Evolutionary conservation across 306 rosid genomes (phyloP).

Genomic region (Begonia masoniana): DNA sequence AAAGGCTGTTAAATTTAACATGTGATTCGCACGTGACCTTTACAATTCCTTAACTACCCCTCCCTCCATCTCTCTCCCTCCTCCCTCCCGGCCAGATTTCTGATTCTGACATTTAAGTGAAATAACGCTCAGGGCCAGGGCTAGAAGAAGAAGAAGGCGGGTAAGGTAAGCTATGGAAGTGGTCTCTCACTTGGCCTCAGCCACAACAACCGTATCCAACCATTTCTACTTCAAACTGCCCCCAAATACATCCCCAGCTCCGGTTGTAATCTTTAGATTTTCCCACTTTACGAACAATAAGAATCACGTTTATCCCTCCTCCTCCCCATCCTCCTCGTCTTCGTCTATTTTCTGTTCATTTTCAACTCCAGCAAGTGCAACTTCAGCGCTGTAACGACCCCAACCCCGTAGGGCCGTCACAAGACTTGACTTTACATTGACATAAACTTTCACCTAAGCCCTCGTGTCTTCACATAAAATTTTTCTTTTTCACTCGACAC

Average conservation of each 20-base stretch:
- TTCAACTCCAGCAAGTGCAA: constrained; percentile 16
- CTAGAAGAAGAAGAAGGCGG: constrained; percentile 2
- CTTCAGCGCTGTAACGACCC: too few relatives aligned
- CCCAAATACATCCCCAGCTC: constrained; percentile 17
- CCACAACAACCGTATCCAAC: constrained; percentile 14
- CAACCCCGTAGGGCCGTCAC: too few relatives aligned
- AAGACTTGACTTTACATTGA: too few relatives aligned
- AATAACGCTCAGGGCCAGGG: not conserved
- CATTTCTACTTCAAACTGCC: constrained; percentile 19
- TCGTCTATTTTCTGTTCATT: constrained; percentile 8
- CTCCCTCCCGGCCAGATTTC: too few relatives aligned
- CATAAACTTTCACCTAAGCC: too few relatives aligned
- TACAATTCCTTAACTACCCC: too few relatives aligned
- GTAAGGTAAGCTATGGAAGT: constrained; percentile 47
- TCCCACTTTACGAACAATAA: constrained; percentile 12
- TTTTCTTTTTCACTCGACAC: too few relatives aligned
- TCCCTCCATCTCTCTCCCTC: too few relatives aligned
- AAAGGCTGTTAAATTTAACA: too few relatives aligned
- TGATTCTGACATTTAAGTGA: too few relatives aligned
- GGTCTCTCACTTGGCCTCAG: constrained; percentile 15
- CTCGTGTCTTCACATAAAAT: too few relatives aligned
- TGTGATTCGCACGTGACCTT: too few relatives aligned
- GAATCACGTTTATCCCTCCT: constrained; percentile 13
- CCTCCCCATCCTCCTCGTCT: constrained; percentile 12
- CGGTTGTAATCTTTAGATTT: constrained; percentile 18